Percentiles rank a stretch among this genome's conserved stretches.
phyloP scores from a whole-genome alignment of 2,329 filamentous ascomycete species.

The Neurospora crassa region DNA sequence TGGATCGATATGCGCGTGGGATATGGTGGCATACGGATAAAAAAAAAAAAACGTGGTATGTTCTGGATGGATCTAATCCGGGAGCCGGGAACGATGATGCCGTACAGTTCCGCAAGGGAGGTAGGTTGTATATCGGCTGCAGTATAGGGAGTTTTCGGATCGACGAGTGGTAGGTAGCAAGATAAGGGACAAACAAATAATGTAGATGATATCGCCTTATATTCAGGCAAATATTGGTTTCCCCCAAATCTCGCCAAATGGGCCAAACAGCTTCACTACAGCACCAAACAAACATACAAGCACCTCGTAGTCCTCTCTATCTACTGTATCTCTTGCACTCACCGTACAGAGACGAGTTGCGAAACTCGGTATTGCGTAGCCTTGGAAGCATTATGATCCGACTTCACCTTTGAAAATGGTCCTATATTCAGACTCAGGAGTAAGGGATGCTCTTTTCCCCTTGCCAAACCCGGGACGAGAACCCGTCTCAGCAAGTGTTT shows the following conservation, averaged over 20 bases:
- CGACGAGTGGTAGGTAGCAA: slow-evolving; percentile 14
- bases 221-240: slow-evolving; percentile 19
- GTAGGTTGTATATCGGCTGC: not conserved
- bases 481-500: not conserved
- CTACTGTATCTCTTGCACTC: slow-evolving; percentile 10
- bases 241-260: slow-evolving; percentile 6
- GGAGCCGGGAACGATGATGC: not conserved
- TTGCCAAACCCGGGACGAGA: not conserved
- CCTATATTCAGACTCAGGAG: not conserved
- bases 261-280: slow-evolving; percentile 3
- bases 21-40: not conserved
- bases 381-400: not conserved
- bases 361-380: not conserved
- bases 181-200: slow-evolving; percentile 14
- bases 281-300: not conserved
- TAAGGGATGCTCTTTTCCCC: not conserved
- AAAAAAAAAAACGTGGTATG: not conserved
- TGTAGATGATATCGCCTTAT: slow-evolving; percentile 1
- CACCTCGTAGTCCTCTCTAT: not conserved
- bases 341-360: slow-evolving; percentile 4
- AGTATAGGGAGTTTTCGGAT: not conserved
- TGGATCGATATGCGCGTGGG: not conserved
- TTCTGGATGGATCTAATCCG: not conserved
- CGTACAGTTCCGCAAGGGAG: not conserved
- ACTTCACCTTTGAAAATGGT: too few species aligned